Base-by-base conservation (phyloP, 2,329 filamentous ascomycete genomes). In the Pyrenochaeta sp. region DNA sequence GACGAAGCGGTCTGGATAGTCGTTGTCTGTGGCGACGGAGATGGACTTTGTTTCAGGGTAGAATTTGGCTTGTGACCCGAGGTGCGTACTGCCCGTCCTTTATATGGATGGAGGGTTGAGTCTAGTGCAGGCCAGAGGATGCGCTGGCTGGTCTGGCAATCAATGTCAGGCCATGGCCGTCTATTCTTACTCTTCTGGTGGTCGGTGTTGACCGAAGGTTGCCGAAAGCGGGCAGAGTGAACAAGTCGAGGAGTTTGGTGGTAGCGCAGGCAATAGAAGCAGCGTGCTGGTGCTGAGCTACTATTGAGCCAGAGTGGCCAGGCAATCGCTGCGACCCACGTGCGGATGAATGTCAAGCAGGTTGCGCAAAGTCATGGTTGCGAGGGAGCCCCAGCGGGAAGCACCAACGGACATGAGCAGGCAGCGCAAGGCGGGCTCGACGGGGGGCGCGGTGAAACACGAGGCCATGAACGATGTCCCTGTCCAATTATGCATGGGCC, bases 1-100 rank as follows among this genome's bases (percentile, higher is more conserved):
- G 35, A 48, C 41, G 14, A 46, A 45, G 56, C 56, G 50, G 56
- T 49, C 54, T 54, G 56, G 54, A 47, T 15, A 31, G 23, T 18
- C 14, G 23, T 42, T 42, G 48, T 43, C 33, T 50, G 59, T 53
- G 55, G 55, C 52, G 51, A 49, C 52, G 51, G 50, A 56, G 51
- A 52, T 54, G 57, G 60, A 37, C 44, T 43, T 27, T 36, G 65
- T 67, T 67, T 66, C 64, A 69, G 59, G 59, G 53, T 36, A 49
- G 44, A 55, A 45, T 42, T 52, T 57, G 49, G 54, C 42, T 54
- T 60, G 57, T 64, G 60, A 58, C 45, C 32, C 15, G 12, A 20
- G n/a, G 52, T 42, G 45, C 32, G 27, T 43, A 50, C 35, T 44
- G 45, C 23, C 50, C 23, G 52, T 39, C n/a, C 7, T 29, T 42